phyloP scores from a whole-genome alignment of 1,139 yeast genomes.

The Debaryomyces sp. region DNA sequence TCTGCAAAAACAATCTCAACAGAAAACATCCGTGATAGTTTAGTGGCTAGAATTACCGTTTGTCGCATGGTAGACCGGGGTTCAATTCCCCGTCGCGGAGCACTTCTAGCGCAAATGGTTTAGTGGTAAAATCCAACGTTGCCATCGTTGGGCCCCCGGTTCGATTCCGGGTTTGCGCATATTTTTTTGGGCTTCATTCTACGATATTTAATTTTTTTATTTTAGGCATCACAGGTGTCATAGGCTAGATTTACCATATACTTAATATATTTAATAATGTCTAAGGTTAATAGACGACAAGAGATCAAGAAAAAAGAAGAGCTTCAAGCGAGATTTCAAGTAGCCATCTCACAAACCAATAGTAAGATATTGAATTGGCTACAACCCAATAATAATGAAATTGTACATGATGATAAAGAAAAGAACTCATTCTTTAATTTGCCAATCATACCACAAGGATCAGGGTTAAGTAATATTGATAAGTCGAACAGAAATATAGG shows the following conservation, averaged over 20 bases:
- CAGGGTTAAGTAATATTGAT: conserved; percentile 16
- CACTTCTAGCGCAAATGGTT: conserved; percentile 9
- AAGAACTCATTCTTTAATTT: conserved; percentile 32
- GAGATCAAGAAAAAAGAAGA: conserved; percentile 53
- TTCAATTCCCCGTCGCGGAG: conserved; percentile 72
- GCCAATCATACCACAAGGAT: conserved; percentile 51
- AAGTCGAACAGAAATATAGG: conserved; percentile 22
- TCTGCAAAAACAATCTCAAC: background rate
- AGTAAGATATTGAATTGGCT: conserved; percentile 48
- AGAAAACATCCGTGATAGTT: conserved; percentile 40
- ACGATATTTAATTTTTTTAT: background rate
- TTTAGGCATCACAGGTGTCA: background rate
- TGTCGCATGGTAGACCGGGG: conserved; percentile 69
- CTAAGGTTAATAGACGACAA: conserved; percentile 34
- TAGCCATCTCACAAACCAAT: conserved; percentile 41
- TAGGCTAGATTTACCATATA: background rate
- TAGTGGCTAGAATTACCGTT: conserved; percentile 52
- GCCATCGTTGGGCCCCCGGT: conserved; percentile 22
- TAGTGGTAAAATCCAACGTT: conserved; percentile 16
- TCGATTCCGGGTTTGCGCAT: conserved; percentile 20
- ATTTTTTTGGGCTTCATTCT: conserved; percentile 7
- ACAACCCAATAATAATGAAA: conserved; percentile 14
- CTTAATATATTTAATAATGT: conserved; percentile 18
- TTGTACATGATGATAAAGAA: background rate
- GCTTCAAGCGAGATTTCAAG: conserved; percentile 51